phyloP scores from a whole-genome alignment of 2,329 filamentous ascomycete genomes.

The Fusarium haematococcum region DNA sequence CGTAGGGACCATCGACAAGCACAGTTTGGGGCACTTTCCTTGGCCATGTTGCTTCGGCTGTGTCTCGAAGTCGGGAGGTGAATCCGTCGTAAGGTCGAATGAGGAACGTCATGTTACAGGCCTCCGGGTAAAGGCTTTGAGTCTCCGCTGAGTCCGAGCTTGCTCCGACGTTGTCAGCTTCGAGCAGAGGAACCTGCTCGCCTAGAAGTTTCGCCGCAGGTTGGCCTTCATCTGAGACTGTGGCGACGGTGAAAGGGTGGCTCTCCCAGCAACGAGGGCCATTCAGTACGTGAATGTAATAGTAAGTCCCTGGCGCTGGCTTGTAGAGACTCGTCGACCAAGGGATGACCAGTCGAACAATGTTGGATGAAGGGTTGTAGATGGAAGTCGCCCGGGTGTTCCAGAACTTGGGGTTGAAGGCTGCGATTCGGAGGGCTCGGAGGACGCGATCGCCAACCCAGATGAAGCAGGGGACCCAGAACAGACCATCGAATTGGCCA shows the following conservation, averaged over 20 bases:
- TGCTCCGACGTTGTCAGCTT: slow-evolving; percentile 6
- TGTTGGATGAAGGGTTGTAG: slow-evolving; percentile 54
- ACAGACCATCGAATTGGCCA: slow-evolving; percentile 60
- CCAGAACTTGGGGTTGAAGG: slow-evolving; percentile 55
- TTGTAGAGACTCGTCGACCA: slow-evolving; percentile 49
- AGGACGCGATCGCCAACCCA: slow-evolving; percentile 63
- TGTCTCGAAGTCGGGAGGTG: slow-evolving; percentile 52
- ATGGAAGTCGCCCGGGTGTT: slow-evolving; percentile 49
- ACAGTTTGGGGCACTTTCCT: slow-evolving; percentile 48
- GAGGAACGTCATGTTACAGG: slow-evolving; percentile 54
- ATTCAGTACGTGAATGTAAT: slow-evolving; percentile 58
- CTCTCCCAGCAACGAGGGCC: slow-evolving; percentile 59
- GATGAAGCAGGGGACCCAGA: slow-evolving; percentile 61
- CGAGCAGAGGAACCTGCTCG: slow-evolving; percentile 51
- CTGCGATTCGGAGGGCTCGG: slow-evolving; percentile 56
- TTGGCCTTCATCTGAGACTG: slow-evolving; percentile 34
- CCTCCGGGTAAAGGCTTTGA: not conserved
- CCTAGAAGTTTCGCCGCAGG: slow-evolving; percentile 34
- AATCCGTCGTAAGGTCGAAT: slow-evolving; percentile 60
- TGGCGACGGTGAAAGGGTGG: slow-evolving; percentile 62
- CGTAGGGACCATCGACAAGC: slow-evolving; percentile 60
- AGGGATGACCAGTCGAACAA: slow-evolving; percentile 56
- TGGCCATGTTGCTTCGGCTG: slow-evolving; percentile 43
- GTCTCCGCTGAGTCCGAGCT: not conserved
- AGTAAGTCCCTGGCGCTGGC: slow-evolving; percentile 56